Conservation (phyloP, 768 basidiomycete species). For the Xerocomus brunneocitrinus region DNA sequence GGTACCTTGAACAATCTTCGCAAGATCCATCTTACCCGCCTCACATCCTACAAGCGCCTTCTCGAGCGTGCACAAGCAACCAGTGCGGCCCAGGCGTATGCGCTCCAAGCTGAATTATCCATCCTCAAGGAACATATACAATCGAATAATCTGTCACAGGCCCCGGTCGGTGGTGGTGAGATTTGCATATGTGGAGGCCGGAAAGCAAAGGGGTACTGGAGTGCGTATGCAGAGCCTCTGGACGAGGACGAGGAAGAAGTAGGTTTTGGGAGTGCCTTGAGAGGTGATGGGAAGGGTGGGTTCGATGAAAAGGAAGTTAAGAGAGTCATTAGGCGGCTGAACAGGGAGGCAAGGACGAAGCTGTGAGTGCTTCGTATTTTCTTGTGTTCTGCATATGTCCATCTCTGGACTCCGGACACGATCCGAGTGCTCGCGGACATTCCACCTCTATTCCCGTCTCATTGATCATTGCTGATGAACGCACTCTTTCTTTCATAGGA, state of each 20-base stretch:
- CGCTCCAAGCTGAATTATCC: slow-evolving; percentile 75
- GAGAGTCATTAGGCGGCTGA: slow-evolving; percentile 56
- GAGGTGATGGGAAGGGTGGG: slow-evolving; percentile 42
- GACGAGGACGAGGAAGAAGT: slow-evolving; percentile 42
- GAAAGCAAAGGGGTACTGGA: slow-evolving; percentile 66
- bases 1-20: slow-evolving; percentile 38
- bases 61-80: slow-evolving; percentile 78
- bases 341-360: slow-evolving; percentile 66
- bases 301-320: slow-evolving; percentile 71
- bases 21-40: slow-evolving; percentile 46
- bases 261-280: slow-evolving; percentile 46
- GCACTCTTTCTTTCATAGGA: slow-evolving; percentile 8
- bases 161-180: slow-evolving; percentile 22
- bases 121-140: slow-evolving; percentile 50
- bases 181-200: slow-evolving; percentile 56
- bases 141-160: slow-evolving; percentile 10
- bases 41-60: slow-evolving; percentile 71
- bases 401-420: background rate
- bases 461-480: slow-evolving; percentile 6
- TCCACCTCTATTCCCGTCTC: background rate
- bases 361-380: slow-evolving; percentile 45
- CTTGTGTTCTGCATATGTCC: background rate
- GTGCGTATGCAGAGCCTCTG: slow-evolving; percentile 50
- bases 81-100: slow-evolving; percentile 78
- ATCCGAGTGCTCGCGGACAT: background rate